Conservation (phyloP, 495 filamentous ascomycete species). For the Trypethelium eluteriae region DNA sequence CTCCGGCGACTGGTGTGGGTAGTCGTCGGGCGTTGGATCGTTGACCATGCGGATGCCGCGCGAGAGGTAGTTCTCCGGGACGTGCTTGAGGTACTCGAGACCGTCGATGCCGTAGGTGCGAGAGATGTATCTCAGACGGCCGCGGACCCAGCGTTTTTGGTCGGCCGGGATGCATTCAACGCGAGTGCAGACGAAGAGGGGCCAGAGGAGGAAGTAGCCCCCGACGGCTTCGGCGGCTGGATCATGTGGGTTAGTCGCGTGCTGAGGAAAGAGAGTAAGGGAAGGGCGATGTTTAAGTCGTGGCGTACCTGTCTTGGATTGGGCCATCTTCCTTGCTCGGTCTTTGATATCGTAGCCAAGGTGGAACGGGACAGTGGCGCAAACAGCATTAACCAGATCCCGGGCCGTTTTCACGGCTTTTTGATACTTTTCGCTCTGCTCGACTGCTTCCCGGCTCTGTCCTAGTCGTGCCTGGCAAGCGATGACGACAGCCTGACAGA, state of each 20-base stretch:
- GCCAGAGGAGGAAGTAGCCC: conserved; percentile 33
- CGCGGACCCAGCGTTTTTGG: conserved; percentile 28
- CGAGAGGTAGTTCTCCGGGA: background rate
- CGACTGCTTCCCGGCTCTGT: background rate
- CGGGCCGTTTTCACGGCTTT: conserved; percentile 21
- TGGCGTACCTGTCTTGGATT: conserved; percentile 25
- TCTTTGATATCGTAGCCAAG: conserved; percentile 26
- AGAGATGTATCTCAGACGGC: conserved; percentile 25
- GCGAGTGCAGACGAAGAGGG: conserved; percentile 28
- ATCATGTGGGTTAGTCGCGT: background rate
- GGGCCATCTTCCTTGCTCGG: conserved; percentile 20
- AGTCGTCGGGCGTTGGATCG: background rate
- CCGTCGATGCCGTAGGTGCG: conserved; percentile 25
- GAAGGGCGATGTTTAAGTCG: background rate
- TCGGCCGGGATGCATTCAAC: conserved; percentile 20
- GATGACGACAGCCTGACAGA: conserved; percentile 29
- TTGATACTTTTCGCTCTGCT: background rate
- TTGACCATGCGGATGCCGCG: background rate
- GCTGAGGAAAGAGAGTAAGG: background rate
- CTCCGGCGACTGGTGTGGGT: background rate
- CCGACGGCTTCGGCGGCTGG: conserved; percentile 18
- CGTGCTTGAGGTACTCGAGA: background rate
- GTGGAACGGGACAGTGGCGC: conserved; percentile 31
- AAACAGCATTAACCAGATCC: conserved; percentile 30
- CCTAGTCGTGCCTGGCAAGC: conserved; percentile 22